A percentile compares a stretch with the other conserved stretches of the same genome.
Conservation (phyloP, 495 filamentous ascomycete genomes). For the Aspergillus olivimuriae region DNA sequence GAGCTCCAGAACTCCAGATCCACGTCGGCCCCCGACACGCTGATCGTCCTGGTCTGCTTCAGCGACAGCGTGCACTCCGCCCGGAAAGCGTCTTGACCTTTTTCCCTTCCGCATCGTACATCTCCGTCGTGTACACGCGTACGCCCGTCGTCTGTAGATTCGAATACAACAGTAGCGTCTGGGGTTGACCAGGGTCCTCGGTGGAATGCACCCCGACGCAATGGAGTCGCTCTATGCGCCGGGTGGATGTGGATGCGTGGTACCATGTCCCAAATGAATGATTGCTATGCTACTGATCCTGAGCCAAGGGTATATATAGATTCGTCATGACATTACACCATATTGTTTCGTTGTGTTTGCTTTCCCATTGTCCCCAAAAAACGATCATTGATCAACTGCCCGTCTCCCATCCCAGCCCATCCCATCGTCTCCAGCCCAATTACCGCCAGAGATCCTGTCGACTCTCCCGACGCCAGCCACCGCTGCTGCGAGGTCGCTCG, state of each 20-base stretch:
- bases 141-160: neutral
- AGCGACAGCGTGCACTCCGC: neutral
- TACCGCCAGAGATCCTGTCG: conserved; percentile 40
- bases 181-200: too few species aligned
- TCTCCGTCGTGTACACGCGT: conserved; percentile 1
- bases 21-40: neutral
- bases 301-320: conserved; percentile 4
- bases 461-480: conserved; percentile 31
- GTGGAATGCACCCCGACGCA: too few species aligned
- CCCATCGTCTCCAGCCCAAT: too few species aligned
- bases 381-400: too few species aligned
- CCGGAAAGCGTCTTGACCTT: neutral
- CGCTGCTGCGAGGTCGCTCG: conserved; percentile 30
- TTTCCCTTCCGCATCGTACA: neutral
- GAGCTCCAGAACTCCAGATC: conserved; percentile 3
- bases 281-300: neutral
- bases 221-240: too few species aligned
- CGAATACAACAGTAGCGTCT: conserved; percentile 3
- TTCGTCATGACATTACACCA: conserved; percentile 8
- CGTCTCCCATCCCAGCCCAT: too few species aligned
- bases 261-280: too few species aligned
- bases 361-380: neutral
- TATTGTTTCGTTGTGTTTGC: neutral
- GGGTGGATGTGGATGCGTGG: too few species aligned
- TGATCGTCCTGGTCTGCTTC: conserved; percentile 3